Conservation (phyloP, 2,329 filamentous ascomycete genomes). For the Akanthomyces lecanii region DNA sequence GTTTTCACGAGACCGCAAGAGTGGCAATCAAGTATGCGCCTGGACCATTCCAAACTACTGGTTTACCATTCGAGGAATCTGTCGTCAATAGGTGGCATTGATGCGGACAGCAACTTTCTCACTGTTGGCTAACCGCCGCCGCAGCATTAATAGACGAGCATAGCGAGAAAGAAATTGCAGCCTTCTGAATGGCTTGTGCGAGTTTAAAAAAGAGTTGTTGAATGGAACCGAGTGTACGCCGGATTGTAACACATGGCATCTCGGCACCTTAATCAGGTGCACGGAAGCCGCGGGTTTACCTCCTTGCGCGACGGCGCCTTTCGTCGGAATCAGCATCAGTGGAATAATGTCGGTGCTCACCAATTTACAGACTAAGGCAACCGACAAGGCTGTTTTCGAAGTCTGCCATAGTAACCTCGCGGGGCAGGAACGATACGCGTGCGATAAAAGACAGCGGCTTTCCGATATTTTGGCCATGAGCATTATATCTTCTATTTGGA, state of each 20-base stretch:
- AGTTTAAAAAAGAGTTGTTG: not conserved
- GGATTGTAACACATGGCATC: not conserved
- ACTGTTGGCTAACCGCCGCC: not conserved
- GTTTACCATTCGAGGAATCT: not conserved
- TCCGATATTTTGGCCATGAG: too few relatives aligned
- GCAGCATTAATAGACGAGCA: not conserved
- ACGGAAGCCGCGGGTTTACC: too few relatives aligned
- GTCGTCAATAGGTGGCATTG: not conserved
- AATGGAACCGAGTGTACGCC: not conserved
- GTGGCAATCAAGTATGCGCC: not conserved
- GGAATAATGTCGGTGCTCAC: not conserved
- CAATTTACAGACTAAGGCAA: too few relatives aligned
- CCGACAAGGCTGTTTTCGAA: too few relatives aligned
- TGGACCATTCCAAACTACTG: not conserved
- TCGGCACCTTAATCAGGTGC: not conserved
- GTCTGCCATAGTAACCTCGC: too few relatives aligned
- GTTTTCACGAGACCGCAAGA: not conserved
- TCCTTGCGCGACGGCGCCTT: not conserved
- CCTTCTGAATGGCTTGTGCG: not conserved
- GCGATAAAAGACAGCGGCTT: too few relatives aligned
- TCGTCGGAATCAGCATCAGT: not conserved
- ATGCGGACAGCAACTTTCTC: not conserved
- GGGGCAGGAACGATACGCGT: too few relatives aligned
- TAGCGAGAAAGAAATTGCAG: not conserved
- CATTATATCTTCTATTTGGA: too few relatives aligned